Evolutionary conservation across 2,329 filamentous ascomycete genomes (phyloP), one percentile per base, ranked within the genome.

Genomic region (Akanthomyces lecanii): DNA sequence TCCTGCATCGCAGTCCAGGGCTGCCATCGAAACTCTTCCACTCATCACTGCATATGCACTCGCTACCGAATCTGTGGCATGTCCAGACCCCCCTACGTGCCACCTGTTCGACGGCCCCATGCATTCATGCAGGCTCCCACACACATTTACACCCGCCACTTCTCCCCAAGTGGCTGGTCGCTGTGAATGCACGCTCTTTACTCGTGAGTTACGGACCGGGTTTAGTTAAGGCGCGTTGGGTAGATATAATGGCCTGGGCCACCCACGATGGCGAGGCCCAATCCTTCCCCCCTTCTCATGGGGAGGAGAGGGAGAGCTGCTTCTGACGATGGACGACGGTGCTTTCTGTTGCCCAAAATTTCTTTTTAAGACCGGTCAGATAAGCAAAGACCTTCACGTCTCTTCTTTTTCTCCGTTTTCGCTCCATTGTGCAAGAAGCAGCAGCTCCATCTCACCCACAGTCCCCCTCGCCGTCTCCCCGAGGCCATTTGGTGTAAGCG

Each of bases 111-210:
- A 21, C 42, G 21, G 12, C 44, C 45, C 14, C 45, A 50, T 33
- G 40, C 45, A 21, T 45, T 23, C 33, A 45, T 50, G 44, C 56
- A 42, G 45, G 33, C 56, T 30, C 21, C 25, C 56, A 40, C 45
- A 42, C 33, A 12, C 4, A 1, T 11, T 28, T n/a, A 42, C n/a
- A 42, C 55, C 45, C 11, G 44, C 42, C 59, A 48, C 58, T 2
- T 54, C 30, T 14, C 59, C 40, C 33, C 5, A 54, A 54, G 18
- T 4, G 38, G 38, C 21, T 52, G 59, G 40, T 25, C 12, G 28
- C 21, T 18, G 21, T 50, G 25, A 38, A 54, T 53, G 59, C 51
- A 54, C 14, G 40, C 59, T 55, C 59, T 61, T 61, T 54, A 61
- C 50, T 28, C 50, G 21, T 21, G 36, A 44, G 54, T 33, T 25